These are phyloP conservation scores for Coemansia sp. DNA, from an alignment of 192 early-diverging fungal species.

Conservation along the genomic window DNA sequence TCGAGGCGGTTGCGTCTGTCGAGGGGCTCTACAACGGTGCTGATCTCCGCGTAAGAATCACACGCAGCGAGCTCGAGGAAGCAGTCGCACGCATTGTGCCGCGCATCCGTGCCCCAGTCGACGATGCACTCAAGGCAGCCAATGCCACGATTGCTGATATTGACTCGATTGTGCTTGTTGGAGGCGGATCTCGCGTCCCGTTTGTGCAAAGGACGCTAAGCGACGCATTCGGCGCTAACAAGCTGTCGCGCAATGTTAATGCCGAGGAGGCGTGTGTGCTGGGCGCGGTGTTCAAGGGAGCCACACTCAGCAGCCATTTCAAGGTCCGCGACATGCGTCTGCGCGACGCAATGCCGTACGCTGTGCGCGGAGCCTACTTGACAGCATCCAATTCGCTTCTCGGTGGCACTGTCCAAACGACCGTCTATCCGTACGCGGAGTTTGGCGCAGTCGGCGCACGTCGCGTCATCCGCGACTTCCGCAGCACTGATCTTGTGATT, in stretches of 20 bases:
- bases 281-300: slow-evolving; percentile 85
- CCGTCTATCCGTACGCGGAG: slow-evolving; percentile 41
- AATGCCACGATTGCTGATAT: slow-evolving; percentile 69
- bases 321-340: slow-evolving; percentile 80
- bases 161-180: slow-evolving; percentile 89
- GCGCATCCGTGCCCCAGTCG: slow-evolving; percentile 74
- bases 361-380: slow-evolving; percentile 33
- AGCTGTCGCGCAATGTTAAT: slow-evolving; percentile 93
- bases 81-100: slow-evolving; percentile 62
- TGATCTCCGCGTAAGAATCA: slow-evolving; percentile 80
- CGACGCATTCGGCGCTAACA: slow-evolving; percentile 71
- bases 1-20: slow-evolving; percentile 79
- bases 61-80: slow-evolving; percentile 76
- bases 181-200: slow-evolving; percentile 89
- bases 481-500: slow-evolving; percentile 50
- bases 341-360: slow-evolving; percentile 73
- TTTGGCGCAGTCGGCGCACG: slow-evolving; percentile 73
- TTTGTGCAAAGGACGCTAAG: slow-evolving; percentile 73
- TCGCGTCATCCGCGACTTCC: slow-evolving; percentile 84
- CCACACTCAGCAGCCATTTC: slow-evolving; percentile 83
- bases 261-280: slow-evolving; percentile 94
- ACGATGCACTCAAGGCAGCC: slow-evolving; percentile 67
- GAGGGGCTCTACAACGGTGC: slow-evolving; percentile 84
- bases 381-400: slow-evolving; percentile 68
- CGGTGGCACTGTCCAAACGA: slow-evolving; percentile 40